phyloP scores from a whole-genome alignment of 352 stramenopile species.

The Globisporangium carolinianum region DNA sequence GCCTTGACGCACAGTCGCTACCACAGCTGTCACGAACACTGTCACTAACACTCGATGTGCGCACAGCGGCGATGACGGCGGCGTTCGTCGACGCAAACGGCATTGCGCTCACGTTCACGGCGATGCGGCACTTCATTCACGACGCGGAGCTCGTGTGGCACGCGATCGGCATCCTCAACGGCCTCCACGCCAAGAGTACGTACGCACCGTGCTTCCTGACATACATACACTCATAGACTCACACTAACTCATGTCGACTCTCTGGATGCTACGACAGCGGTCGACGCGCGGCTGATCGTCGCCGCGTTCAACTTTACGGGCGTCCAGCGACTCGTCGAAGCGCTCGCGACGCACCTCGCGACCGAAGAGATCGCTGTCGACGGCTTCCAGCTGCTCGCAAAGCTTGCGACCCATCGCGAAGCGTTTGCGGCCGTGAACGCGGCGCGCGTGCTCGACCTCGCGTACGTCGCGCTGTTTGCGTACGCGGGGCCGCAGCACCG shows the following conservation, averaged over 20 bases:
- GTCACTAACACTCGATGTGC: background rate
- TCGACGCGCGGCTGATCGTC: conserved; percentile 43
- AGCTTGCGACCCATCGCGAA: conserved; percentile 35
- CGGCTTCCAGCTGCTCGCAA: conserved; percentile 59
- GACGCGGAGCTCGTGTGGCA: conserved; percentile 76
- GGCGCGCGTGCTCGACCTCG: conserved; percentile 61
- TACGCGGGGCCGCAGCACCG: conserved; percentile 53
- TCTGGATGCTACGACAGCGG: conserved; percentile 12
- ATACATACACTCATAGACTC: background rate
- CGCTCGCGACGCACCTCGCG: conserved; percentile 56
- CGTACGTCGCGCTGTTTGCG: conserved; percentile 61
- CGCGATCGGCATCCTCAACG: conserved; percentile 61
- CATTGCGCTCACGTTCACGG: conserved; percentile 39
- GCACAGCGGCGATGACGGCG: conserved; percentile 37
- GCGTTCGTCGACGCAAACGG: conserved; percentile 61
- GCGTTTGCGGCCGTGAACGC: conserved; percentile 47
- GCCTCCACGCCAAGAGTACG: conserved; percentile 47
- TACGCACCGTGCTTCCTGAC: background rate
- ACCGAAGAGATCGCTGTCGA: conserved; percentile 72
- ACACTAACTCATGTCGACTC: background rate
- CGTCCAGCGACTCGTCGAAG: conserved; percentile 54
- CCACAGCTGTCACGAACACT: background rate
- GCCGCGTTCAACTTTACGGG: conserved; percentile 43
- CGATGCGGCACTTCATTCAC: conserved; percentile 41
- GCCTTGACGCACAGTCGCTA: background rate